phyloP scores from a whole-genome alignment of 116 monocot genomes.

The Posidonia oceanica region DNA sequence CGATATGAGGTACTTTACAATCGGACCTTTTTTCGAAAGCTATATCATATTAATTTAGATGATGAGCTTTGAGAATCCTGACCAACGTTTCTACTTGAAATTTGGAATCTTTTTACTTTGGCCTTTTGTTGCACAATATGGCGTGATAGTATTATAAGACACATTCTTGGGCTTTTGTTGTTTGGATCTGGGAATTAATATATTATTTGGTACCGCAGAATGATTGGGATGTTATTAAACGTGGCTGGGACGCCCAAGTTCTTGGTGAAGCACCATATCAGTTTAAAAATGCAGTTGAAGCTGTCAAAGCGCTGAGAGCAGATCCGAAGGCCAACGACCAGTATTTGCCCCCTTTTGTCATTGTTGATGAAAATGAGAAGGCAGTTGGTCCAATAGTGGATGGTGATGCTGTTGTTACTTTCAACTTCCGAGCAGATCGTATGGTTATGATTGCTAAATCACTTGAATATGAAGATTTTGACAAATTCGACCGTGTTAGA shows the following conservation, averaged over 20 bases:
- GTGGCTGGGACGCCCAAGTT: slow-evolving; percentile 99
- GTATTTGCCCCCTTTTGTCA: slow-evolving; percentile 92
- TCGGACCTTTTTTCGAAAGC: background rate
- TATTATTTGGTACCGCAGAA: slow-evolving; percentile 44
- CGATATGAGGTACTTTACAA: slow-evolving; percentile 75
- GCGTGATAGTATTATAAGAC: too few species aligned
- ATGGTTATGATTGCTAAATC: slow-evolving; percentile 97
- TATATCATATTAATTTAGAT: background rate
- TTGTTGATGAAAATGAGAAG: slow-evolving; percentile 78
- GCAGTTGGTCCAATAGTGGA: slow-evolving; percentile 89
- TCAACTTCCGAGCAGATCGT: slow-evolving; percentile 97
- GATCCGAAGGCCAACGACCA: slow-evolving; percentile 69
- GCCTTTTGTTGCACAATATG: too few species aligned
- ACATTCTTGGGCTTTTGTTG: too few species aligned
- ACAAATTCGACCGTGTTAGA: slow-evolving; percentile 85
- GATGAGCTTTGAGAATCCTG: too few species aligned
- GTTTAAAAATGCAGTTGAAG: slow-evolving; percentile 69
- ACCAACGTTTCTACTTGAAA: too few species aligned
- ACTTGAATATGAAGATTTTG: slow-evolving; percentile 88
- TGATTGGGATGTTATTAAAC: slow-evolving; percentile 93
- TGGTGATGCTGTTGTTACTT: slow-evolving; percentile 96
- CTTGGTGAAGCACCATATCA: slow-evolving; percentile 98
- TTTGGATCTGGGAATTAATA: background rate
- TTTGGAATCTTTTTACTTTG: too few species aligned
- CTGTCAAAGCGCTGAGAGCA: slow-evolving; percentile 78